A percentile compares a stretch with the other conserved stretches of the same genome.
Conservation (phyloP, 2,329 filamentous ascomycete genomes). For the Aspergillus clavatus region DNA sequence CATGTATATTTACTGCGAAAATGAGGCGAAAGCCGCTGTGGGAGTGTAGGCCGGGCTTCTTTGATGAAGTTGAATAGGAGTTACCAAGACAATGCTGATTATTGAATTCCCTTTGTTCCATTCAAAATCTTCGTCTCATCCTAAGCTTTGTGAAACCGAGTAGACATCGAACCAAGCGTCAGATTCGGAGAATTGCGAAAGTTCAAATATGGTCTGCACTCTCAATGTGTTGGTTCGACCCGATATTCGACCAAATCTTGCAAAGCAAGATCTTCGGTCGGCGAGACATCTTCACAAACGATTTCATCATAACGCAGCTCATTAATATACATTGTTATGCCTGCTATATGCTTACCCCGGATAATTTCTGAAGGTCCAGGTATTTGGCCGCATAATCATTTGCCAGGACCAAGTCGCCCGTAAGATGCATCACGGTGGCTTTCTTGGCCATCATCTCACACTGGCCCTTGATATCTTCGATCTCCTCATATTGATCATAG, state of each 20-base stretch:
- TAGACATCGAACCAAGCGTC: too few relatives aligned
- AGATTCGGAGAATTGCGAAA: too few relatives aligned
- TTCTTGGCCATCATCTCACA: constrained; percentile 80
- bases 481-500: constrained; percentile 58
- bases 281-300: neutral
- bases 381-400: constrained; percentile 65
- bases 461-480: constrained; percentile 66
- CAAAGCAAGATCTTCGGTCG: neutral
- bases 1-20: constrained; percentile 32
- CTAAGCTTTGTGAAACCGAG: neutral
- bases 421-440: constrained; percentile 66
- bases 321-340: neutral
- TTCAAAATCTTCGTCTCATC: neutral
- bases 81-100: neutral
- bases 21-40: constrained; percentile 8
- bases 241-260: neutral
- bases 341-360: constrained; percentile 3
- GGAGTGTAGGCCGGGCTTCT: constrained; percentile 1
- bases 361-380: constrained; percentile 51
- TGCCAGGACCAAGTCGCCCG: constrained; percentile 59
- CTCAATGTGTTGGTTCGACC: too few relatives aligned
- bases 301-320: neutral
- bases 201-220: too few relatives aligned
- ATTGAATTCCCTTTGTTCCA: neutral
- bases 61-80: constrained; percentile 20